Percentiles rank a stretch among this genome's conserved stretches.
These are phyloP conservation scores for Hyaloscypha variabilis DNA, from an alignment of 495 filamentous ascomycete species.

Conservation along the genomic window DNA sequence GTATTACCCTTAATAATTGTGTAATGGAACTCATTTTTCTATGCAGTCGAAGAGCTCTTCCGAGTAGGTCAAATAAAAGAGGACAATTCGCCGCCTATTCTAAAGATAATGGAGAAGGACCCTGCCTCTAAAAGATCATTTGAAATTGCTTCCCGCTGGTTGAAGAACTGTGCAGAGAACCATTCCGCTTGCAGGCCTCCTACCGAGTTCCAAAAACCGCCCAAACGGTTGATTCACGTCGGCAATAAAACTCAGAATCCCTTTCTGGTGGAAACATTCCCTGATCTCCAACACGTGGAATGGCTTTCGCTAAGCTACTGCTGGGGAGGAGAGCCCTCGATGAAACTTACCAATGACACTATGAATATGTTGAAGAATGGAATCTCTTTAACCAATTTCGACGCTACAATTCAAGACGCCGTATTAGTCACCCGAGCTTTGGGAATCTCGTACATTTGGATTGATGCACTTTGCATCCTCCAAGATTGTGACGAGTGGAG, in stretches of 20 bases:
- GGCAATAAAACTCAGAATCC: conserved; percentile 26
- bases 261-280: conserved; percentile 28
- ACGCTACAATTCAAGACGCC: conserved; percentile 38
- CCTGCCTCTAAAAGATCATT: conserved; percentile 20
- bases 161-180: conserved; percentile 22
- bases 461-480: conserved; percentile 39
- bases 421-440: conserved; percentile 34
- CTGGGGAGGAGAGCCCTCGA: conserved; percentile 28
- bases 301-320: conserved; percentile 35
- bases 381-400: conserved; percentile 24
- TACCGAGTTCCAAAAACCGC: conserved; percentile 21
- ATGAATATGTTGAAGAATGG: conserved; percentile 18
- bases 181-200: conserved; percentile 26
- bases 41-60: conserved; percentile 22
- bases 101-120: conserved; percentile 26
- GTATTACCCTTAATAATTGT: conserved; percentile 17
- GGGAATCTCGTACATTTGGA: conserved; percentile 38
- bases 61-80: conserved; percentile 22
- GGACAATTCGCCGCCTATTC: conserved; percentile 26
- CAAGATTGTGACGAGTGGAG: conserved; percentile 35
- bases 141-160: conserved; percentile 26
- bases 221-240: conserved; percentile 26
- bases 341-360: conserved; percentile 22
- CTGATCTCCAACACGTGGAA: conserved; percentile 22
- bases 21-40: conserved; percentile 23